Conservation (phyloP, 164 flowering plant genomes). For the Chimonanthus salicifolius region DNA sequence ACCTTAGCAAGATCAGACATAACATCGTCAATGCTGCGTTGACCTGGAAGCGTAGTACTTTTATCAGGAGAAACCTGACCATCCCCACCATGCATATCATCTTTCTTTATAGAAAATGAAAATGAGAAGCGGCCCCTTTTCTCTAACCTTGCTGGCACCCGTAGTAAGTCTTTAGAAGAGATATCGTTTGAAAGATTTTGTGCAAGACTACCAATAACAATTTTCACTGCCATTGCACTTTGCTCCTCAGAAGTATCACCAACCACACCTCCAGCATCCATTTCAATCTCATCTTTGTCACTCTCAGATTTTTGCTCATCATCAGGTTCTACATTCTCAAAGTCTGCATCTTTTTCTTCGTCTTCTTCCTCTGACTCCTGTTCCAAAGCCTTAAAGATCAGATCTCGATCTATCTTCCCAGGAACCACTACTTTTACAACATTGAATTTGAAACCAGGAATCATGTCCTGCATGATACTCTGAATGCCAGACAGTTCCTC, state of each 20-base stretch:
- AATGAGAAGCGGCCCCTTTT: constrained; percentile 56
- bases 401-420: constrained; percentile 56
- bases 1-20: constrained; percentile 70
- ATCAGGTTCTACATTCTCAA: constrained; percentile 41
- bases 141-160: constrained; percentile 76
- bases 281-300: constrained; percentile 43
- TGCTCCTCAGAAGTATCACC: constrained; percentile 25
- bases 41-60: constrained; percentile 39
- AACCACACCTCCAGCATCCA: constrained; percentile 34
- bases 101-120: constrained; percentile 60
- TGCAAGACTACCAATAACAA: constrained; percentile 56
- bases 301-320: constrained; percentile 40
- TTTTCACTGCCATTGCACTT: constrained; percentile 56
- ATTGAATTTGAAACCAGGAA: constrained; percentile 77
- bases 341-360: constrained; percentile 50
- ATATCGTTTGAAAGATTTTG: constrained; percentile 40
- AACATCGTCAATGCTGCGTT: constrained; percentile 42
- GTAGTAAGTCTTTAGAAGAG: constrained; percentile 34
- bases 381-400: constrained; percentile 65
- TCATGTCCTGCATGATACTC: constrained; percentile 65
- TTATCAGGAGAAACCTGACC: constrained; percentile 28
- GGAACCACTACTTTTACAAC: constrained; percentile 69
- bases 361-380: constrained; percentile 76
- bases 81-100: constrained; percentile 28
- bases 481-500: constrained; percentile 51